phyloP scores from a whole-genome alignment of 495 filamentous ascomycete genomes.

The Aspergillus leporis region DNA sequence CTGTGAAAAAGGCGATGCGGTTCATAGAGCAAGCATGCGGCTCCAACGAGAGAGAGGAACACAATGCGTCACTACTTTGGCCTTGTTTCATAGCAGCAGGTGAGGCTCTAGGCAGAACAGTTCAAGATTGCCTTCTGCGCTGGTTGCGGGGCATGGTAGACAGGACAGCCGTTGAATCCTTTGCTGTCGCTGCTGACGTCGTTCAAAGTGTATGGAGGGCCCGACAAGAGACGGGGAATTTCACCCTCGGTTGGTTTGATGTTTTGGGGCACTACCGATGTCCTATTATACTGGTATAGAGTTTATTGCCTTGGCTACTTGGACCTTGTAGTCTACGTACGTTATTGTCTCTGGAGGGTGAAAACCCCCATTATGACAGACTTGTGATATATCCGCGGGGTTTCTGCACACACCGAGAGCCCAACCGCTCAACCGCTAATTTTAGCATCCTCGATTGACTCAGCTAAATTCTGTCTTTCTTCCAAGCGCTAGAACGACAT shows the following conservation, averaged over 20 bases:
- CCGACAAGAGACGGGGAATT: conserved; percentile 17
- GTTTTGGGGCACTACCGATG: conserved; percentile 17
- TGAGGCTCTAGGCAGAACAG: conserved; percentile 9
- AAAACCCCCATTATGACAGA: too few relatives aligned
- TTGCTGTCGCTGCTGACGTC: conserved; percentile 13
- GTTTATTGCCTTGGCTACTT: not conserved
- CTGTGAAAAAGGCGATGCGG: conserved; percentile 11
- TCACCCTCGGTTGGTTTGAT: conserved; percentile 21
- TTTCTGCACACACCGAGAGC: too few relatives aligned
- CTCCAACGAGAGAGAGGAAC: not conserved
- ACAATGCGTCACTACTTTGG: conserved; percentile 14
- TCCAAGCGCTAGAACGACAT: too few relatives aligned
- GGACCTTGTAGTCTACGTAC: not conserved
- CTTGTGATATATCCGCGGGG: too few relatives aligned
- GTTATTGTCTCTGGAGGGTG: not conserved
- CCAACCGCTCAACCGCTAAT: too few relatives aligned
- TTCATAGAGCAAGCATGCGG: not conserved
- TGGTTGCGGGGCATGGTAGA: conserved; percentile 6
- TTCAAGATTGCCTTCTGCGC: conserved; percentile 4
- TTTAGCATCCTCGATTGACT: too few relatives aligned
- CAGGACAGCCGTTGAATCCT: conserved; percentile 9
- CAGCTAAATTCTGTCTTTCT: too few relatives aligned
- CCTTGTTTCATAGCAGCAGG: conserved; percentile 18
- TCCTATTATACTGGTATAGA: conserved; percentile 1
- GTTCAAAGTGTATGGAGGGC: conserved; percentile 15